phyloP scores from a whole-genome alignment of 495 filamentous ascomycete species.

The Schizothecium vesticola region DNA sequence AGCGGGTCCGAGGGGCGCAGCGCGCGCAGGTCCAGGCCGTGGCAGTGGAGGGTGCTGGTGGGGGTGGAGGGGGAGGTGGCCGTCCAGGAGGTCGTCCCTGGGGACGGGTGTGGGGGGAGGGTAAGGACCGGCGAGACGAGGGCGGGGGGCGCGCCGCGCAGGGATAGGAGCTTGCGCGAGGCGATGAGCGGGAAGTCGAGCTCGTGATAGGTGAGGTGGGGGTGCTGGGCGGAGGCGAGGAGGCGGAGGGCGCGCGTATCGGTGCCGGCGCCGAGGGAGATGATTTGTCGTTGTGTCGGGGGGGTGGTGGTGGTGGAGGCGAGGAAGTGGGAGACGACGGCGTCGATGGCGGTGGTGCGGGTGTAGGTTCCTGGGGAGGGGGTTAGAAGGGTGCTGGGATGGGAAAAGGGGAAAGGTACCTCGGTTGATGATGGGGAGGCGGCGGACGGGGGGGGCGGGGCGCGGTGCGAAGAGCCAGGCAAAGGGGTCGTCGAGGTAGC shows the following conservation, averaged over 20 bases:
- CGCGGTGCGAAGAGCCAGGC: constrained; percentile 57
- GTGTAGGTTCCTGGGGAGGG: constrained; percentile 77
- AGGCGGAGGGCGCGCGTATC: constrained; percentile 84
- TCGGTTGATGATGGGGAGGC: constrained; percentile 69
- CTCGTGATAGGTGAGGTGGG: constrained; percentile 75
- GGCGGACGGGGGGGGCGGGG: constrained; percentile 38
- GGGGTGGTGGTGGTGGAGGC: constrained; percentile 23
- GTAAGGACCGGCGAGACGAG: constrained; percentile 24
- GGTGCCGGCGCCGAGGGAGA: constrained; percentile 89
- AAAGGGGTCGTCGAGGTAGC: constrained; percentile 80
- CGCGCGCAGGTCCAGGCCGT: constrained; percentile 73
- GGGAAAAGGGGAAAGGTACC: background rate
- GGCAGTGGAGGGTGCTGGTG: constrained; percentile 59
- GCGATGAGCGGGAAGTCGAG: constrained; percentile 81
- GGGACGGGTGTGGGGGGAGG: constrained; percentile 14
- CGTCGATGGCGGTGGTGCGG: constrained; percentile 80
- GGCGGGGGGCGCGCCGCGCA: constrained; percentile 23
- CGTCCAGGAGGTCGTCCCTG: constrained; percentile 16
- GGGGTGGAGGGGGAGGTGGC: constrained; percentile 22
- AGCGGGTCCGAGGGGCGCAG: constrained; percentile 46
- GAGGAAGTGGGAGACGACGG: constrained; percentile 69
- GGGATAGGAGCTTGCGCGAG: constrained; percentile 48
- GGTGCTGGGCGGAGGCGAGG: constrained; percentile 30
- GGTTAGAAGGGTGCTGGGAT: background rate
- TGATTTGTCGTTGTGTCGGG: constrained; percentile 74